These are phyloP conservation scores for Hyaloscypha finlandica DNA, from an alignment of 495 filamentous ascomycete species.

Conservation along the genomic window DNA sequence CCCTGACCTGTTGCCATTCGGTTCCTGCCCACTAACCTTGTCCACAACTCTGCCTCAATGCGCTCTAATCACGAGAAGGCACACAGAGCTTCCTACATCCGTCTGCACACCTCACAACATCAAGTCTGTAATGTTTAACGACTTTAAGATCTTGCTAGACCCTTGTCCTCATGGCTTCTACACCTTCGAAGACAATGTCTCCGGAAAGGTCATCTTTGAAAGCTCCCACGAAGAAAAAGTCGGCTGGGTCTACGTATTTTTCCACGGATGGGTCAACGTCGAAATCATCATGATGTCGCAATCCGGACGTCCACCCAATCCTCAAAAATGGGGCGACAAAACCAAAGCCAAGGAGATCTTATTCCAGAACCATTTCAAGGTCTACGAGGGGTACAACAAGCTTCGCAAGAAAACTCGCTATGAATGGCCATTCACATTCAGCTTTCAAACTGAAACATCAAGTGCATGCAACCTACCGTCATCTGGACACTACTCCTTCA, in stretches of 20 bases:
- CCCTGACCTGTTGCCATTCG: too few species aligned
- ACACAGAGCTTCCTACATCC: too few species aligned
- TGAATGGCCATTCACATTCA: slow-evolving; percentile 12
- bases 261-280: slow-evolving; percentile 1
- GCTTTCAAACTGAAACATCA: background rate
- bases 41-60: too few species aligned
- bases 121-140: background rate
- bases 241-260: background rate
- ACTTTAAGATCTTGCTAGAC: slow-evolving; percentile 7
- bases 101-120: too few species aligned
- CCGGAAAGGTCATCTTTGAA: slow-evolving; percentile 15
- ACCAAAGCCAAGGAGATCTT: slow-evolving; percentile 6
- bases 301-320: background rate
- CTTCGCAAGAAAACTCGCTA: background rate
- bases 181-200: slow-evolving; percentile 11
- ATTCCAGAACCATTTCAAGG: slow-evolving; percentile 1
- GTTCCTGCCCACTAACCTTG: too few species aligned
- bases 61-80: too few species aligned
- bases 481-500: slow-evolving; percentile 3
- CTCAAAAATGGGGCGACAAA: background rate
- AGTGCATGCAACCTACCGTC: background rate
- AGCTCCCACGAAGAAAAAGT: background rate
- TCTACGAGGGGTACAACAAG: background rate
- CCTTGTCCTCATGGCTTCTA: slow-evolving; percentile 10
- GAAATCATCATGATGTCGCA: background rate